These are phyloP conservation scores for Pleurotus eryngii DNA, from an alignment of 768 basidiomycete genomes.

Conservation along the genomic window DNA sequence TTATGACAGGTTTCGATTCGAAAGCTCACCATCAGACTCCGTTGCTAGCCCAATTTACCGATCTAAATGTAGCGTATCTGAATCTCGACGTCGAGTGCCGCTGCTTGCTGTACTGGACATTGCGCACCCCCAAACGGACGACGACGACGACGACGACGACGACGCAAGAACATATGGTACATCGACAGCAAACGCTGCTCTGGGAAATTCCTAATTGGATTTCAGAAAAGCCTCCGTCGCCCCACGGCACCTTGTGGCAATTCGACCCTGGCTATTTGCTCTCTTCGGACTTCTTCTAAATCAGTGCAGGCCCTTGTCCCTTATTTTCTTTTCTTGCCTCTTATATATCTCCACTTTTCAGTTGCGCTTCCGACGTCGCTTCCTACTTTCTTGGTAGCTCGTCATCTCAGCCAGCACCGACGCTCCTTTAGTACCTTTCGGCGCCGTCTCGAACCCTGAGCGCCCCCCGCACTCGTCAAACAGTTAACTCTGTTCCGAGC, in stretches of 20 bases:
- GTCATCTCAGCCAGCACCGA: background rate
- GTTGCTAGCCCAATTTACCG: too few relatives aligned
- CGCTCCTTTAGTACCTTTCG: background rate
- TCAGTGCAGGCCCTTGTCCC: conserved; percentile 2
- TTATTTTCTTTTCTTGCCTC: background rate
- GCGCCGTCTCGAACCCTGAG: background rate
- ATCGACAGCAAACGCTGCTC: too few relatives aligned
- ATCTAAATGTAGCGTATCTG: too few relatives aligned
- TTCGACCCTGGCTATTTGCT: background rate
- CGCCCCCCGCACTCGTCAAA: background rate
- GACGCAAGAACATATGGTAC: too few relatives aligned
- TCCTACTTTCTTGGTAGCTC: background rate
- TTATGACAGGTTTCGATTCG: too few relatives aligned
- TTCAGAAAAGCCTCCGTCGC: background rate
- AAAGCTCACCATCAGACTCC: too few relatives aligned
- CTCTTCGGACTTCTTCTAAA: conserved; percentile 5
- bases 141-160: too few relatives aligned
- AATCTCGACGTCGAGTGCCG: too few relatives aligned
- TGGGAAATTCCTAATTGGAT: background rate
- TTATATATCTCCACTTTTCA: background rate
- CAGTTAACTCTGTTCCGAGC: conserved; percentile 6
- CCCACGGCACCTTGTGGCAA: background rate
- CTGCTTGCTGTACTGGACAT: too few relatives aligned
- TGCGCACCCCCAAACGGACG: too few relatives aligned
- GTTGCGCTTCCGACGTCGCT: background rate